A percentile compares a stretch with the other conserved stretches of the same genome.
Conservation (phyloP, 177 flowering plant species). For the Telopea speciosissima region DNA sequence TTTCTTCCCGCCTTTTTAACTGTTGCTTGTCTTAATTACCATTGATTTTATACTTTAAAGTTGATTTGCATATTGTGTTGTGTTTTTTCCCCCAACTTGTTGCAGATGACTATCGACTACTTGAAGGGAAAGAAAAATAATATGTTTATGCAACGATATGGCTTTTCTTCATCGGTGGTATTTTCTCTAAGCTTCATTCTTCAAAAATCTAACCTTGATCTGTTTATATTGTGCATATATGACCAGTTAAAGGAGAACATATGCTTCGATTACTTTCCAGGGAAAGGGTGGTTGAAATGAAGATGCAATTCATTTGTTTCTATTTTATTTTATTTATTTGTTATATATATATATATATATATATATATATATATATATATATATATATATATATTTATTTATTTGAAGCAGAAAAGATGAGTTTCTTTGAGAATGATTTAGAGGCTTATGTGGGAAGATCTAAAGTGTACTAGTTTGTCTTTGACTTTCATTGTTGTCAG, state of each 20-base stretch:
- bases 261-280: background rate
- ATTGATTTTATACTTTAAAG: background rate
- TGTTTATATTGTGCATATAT: background rate
- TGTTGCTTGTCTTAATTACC: background rate
- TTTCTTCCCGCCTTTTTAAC: background rate
- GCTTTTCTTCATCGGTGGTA: constrained; percentile 86
- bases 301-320: background rate
- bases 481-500: background rate
- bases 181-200: constrained; percentile 8
- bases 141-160: constrained; percentile 79
- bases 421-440: background rate
- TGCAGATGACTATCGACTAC: constrained; percentile 90
- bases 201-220: background rate
- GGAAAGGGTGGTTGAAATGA: background rate
- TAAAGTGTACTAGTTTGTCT: background rate
- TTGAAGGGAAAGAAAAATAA: constrained; percentile 56
- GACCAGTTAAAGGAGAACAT: background rate
- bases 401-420: background rate
- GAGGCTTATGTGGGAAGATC: background rate
- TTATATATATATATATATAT: too few species aligned
- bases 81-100: constrained; percentile 3
- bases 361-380: too few species aligned
- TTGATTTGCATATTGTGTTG: background rate
- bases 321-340: too few species aligned
- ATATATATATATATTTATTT: too few species aligned